Evolutionary conservation across 2,329 filamentous ascomycete genomes (phyloP), one percentile per base, ranked within the genome.

Genomic region (Zarea fungicola): DNA sequence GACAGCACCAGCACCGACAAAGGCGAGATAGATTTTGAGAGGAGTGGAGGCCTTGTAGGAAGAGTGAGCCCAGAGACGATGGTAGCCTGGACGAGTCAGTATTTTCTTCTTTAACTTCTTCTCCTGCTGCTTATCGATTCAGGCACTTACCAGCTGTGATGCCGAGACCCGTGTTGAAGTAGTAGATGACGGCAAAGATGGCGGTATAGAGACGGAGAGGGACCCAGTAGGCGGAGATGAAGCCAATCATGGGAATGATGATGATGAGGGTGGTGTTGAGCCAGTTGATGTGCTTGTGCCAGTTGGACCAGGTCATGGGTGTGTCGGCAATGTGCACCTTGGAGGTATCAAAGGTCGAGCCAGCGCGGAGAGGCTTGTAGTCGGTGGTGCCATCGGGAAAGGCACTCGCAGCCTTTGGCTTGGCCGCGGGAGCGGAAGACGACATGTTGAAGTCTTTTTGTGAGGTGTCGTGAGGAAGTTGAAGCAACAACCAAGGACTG

Each of bases 281-380:
- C 89, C 90, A 96, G 78, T 95, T 90, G 75, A 96, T 79, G 65
- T 96, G 90, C 73, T 91, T 85, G 72, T 90, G 84, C 87, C 88
- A 93, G 75, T 95, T 96, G 61, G 76, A 73, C 69, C 76, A 78
- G 52, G 88, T 95, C 59, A 95, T 84, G 50, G 87, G 85, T 55
- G 81, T 80, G 56, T 95, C 89, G 56, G 88, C 83, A 69, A 95
- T 93, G 70, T 95, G 89, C 62, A 85, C 79, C 73, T 95, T 95
- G 74, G 84, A 74, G 51, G 65, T 36, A 52, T 83, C 78, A 56
- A 70, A 68, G 62, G 70, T 74, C 54, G 53, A 55, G 25, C 53
- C 52, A 48, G 58, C 55, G 36, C 75, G 74, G 40, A 74, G 65
- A 52, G 76, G 76, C 58, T 75, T 69, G 64, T 78, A 77, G 58